phyloP scores from a whole-genome alignment of 75 land plant species.

The Picea sitchensis region DNA sequence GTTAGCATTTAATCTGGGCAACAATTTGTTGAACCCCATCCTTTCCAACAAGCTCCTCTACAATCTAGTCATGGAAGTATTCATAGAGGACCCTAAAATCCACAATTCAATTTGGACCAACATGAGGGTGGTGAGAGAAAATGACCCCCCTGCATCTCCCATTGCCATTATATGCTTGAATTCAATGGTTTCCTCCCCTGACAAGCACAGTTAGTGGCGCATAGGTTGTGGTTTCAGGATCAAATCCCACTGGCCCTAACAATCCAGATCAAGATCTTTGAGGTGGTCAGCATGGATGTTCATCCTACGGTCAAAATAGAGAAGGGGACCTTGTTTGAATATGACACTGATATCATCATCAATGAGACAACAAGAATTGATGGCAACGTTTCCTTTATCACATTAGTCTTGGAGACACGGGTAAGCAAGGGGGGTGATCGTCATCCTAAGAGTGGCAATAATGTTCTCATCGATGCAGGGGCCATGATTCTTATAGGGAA shows the following conservation, averaged over 20 bases:
- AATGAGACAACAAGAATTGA: slow-evolving; percentile 46
- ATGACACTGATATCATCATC: slow-evolving; percentile 29
- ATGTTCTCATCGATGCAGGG: slow-evolving; percentile 69
- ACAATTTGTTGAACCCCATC: slow-evolving; percentile 42
- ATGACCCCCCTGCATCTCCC: slow-evolving; percentile 65
- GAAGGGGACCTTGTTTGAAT: slow-evolving; percentile 23
- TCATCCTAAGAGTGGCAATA: slow-evolving; percentile 45
- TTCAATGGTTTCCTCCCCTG: slow-evolving; percentile 66
- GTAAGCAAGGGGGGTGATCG: slow-evolving; percentile 19
- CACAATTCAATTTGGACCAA: slow-evolving; percentile 47
- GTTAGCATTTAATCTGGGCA: slow-evolving; percentile 50
- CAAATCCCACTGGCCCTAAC: slow-evolving; percentile 27
- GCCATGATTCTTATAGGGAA: slow-evolving; percentile 57
- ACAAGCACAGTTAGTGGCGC: slow-evolving; percentile 26
- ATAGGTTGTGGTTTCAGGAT: no score
- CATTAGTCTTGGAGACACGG: slow-evolving; percentile 66
- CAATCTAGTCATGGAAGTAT: slow-evolving; percentile 23
- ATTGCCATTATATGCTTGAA: slow-evolving; percentile 56
- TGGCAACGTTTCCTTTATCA: slow-evolving; percentile 63
- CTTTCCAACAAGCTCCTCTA: slow-evolving; percentile 36
- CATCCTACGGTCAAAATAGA: slow-evolving; percentile 32
- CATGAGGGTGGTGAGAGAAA: slow-evolving; percentile 32
- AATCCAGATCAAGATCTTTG: slow-evolving; percentile 15
- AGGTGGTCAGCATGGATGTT: slow-evolving; percentile 34
- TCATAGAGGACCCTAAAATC: slow-evolving; percentile 26